A percentile compares a stretch with the other conserved stretches of the same genome.
These are phyloP conservation scores for Discostella stelligera DNA, from an alignment of 352 stramenopile genomes.

Conservation along the genomic window DNA sequence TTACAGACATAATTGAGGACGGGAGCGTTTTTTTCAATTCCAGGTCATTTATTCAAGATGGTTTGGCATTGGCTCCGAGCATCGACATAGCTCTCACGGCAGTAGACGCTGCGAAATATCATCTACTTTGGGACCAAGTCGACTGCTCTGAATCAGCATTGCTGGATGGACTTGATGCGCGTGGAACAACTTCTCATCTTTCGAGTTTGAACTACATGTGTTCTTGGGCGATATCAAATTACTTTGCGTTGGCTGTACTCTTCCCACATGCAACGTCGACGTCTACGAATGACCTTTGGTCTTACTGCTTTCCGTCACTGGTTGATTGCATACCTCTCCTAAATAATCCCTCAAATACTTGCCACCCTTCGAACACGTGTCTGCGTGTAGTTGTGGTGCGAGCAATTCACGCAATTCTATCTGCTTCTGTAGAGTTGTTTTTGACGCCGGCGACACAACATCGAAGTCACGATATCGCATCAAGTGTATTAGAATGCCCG, in stretches of 20 bases:
- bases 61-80: constrained; percentile 14
- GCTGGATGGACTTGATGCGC: not conserved
- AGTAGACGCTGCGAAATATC: constrained; percentile 31
- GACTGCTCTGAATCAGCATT: not conserved
- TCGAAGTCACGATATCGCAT: not conserved
- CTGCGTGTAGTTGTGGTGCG: constrained; percentile 36
- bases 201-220: constrained; percentile 25
- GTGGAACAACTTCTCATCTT: not conserved
- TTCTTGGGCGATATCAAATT: constrained; percentile 35
- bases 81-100: constrained; percentile 30
- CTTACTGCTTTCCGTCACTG: constrained; percentile 37
- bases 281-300: constrained; percentile 35
- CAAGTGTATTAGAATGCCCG: not conserved
- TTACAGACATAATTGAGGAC: constrained; percentile 12
- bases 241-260: constrained; percentile 31
- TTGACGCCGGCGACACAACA: not conserved
- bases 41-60: not conserved
- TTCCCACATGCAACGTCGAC: constrained; percentile 19
- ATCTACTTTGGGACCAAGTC: constrained; percentile 20
- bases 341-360: constrained; percentile 7
- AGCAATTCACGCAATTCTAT: constrained; percentile 39
- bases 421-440: not conserved
- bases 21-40: not conserved
- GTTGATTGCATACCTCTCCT: constrained; percentile 50
- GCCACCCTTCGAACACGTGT: constrained; percentile 16